A percentile compares a stretch with the other conserved stretches of the same genome.
These are phyloP conservation scores for Thermoascus crustaceus DNA, from an alignment of 2,329 filamentous ascomycete species.

Conservation along the genomic window DNA sequence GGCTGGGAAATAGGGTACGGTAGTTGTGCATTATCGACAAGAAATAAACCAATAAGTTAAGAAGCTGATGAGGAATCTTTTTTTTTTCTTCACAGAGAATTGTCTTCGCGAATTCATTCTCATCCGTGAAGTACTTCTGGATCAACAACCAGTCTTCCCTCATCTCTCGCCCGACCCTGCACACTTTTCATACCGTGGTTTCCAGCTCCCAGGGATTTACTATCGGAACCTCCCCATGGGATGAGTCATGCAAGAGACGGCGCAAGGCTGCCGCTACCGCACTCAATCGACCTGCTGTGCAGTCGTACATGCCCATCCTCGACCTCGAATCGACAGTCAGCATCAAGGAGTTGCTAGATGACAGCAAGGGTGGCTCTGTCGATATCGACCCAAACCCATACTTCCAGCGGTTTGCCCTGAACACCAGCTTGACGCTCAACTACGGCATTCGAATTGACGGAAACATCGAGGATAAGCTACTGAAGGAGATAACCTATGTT, in stretches of 20 bases:
- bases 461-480: slow-evolving; percentile 56
- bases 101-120: slow-evolving; percentile 70
- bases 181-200: slow-evolving; percentile 74
- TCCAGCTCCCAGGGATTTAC: slow-evolving; percentile 71
- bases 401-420: slow-evolving; percentile 68
- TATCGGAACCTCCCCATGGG: slow-evolving; percentile 77
- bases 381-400: slow-evolving; percentile 66
- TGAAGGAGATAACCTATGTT: slow-evolving; percentile 66
- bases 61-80: slow-evolving; percentile 2
- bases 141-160: slow-evolving; percentile 70
- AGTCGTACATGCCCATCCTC: slow-evolving; percentile 74
- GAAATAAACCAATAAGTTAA: background rate
- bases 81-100: slow-evolving; percentile 44
- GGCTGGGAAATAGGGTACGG: slow-evolving; percentile 57
- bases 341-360: slow-evolving; percentile 62
- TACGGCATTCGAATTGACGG: slow-evolving; percentile 71
- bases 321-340: slow-evolving; percentile 66
- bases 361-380: slow-evolving; percentile 52
- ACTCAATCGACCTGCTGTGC: slow-evolving; percentile 65
- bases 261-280: slow-evolving; percentile 73
- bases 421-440: slow-evolving; percentile 68
- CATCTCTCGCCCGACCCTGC: slow-evolving; percentile 68
- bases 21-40: slow-evolving; percentile 8
- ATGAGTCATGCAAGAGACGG: slow-evolving; percentile 68
- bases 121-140: slow-evolving; percentile 64